Base-by-base conservation (phyloP, 2,329 filamentous ascomycete genomes). In the Penicillium sp. region DNA sequence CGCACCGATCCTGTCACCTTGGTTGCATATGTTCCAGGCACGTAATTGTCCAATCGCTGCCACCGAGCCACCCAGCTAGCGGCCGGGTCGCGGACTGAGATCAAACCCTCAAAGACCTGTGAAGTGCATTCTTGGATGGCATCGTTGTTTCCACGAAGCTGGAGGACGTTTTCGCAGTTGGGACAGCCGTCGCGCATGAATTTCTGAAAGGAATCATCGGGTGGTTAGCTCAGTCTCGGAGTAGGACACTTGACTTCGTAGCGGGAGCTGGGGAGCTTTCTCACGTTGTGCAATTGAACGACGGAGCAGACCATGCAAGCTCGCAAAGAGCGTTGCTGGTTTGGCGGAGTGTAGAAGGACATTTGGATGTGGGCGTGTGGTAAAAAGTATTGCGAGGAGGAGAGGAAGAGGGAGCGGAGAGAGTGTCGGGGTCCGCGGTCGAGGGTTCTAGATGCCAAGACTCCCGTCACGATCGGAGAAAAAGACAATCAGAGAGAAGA, bases 221-320 rank as follows among this genome's bases (percentile, higher is more conserved):
- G 35, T 53, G 57, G 51, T 46, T 45, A 53, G 42, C 43, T 54
- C 40, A 33, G 51, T 43, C 33, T 59, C 42, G 25, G 26, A 19
- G 26, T 37, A 7, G 30, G 8, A 4, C 14, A 19, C 16, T 14
- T 28, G 19, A 30, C 19, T 35, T 35, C 14, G 57, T 53, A 35
- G 58, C 52, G 59, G 60, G 33, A 64, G 62, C 35, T 58, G 52
- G 13, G 10, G 35, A 19, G 46, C 52, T 76, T 37, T 37, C 85
- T 69, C 81, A 93, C 90, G 68, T 84, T 84, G 73, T 89, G 87
- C 63, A 91, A 89, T 83, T 94, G 92, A 67, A 98, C 92, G 75
- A 98, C 90, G 57, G 92, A 94, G 86, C 95, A 99, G 70, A 98
- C 92, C 93, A 99, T 97, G 84, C 95, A 99, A 73, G 95, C 95